Percentiles rank a stretch among this genome's conserved stretches.
Evolutionary conservation across 345 rosid genomes (phyloP).

Genomic region (Lepidium aucheri): DNA sequence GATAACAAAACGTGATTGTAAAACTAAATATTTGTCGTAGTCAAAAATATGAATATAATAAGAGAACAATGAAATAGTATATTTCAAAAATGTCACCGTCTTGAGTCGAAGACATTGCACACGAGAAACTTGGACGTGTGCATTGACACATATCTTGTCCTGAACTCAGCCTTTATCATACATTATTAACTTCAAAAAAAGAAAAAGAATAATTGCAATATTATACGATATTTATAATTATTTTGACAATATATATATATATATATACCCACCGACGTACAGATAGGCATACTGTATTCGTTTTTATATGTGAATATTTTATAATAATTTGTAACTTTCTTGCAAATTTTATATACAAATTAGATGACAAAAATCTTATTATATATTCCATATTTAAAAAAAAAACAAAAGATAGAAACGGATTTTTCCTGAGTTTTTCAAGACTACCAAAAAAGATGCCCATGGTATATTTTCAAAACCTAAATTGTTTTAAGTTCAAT

Average conservation of each 20-base stretch:
- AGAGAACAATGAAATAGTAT: background rate
- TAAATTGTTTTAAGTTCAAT: too few species aligned
- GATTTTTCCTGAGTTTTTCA: too few species aligned
- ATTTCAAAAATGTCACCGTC: constrained; percentile 18
- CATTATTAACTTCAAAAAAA: background rate
- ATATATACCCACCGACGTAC: constrained; percentile 22
- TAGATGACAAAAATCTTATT: background rate
- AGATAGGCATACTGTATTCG: background rate
- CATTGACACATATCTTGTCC: constrained; percentile 25
- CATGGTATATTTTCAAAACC: too few species aligned
- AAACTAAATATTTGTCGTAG: background rate
- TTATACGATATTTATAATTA: background rate
- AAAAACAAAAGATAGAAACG: too few species aligned
- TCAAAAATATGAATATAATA: background rate
- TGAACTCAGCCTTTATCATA: constrained; percentile 9
- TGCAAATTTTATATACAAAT: background rate
- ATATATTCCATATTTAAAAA: background rate
- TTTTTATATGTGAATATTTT: background rate
- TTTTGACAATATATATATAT: background rate
- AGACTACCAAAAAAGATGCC: too few species aligned
- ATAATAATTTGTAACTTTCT: background rate
- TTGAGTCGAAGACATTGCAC: constrained; percentile 14
- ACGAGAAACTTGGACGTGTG: constrained; percentile 29
- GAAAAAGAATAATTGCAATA: constrained; percentile 1
- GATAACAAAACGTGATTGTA: constrained; percentile 8